Evolutionary conservation across 805 yeast genomes (phyloP).

Genomic region (Pichia manshurica): DNA sequence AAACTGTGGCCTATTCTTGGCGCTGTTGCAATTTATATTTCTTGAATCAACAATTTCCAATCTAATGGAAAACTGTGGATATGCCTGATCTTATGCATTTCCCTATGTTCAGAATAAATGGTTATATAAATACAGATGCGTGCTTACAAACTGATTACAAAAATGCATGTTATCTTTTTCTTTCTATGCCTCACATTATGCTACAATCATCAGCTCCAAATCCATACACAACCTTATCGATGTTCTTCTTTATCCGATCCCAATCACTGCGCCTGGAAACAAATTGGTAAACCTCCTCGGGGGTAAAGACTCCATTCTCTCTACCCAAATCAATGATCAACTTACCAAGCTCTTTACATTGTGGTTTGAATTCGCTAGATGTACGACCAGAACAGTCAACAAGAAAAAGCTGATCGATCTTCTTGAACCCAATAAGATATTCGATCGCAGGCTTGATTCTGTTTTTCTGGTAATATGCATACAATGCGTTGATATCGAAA

Average conservation of each 20-base stretch:
- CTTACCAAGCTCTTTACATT: constrained; percentile 78
- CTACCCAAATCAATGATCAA: constrained; percentile 77
- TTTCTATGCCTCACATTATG: constrained; percentile 34
- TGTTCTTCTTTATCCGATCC: constrained; percentile 67
- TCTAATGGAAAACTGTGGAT: too few species aligned
- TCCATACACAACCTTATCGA: constrained; percentile 94
- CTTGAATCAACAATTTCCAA: too few species aligned
- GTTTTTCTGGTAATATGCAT: constrained; percentile 60
- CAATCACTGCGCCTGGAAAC: constrained; percentile 87
- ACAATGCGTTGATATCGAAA: constrained; percentile 73
- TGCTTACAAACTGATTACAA: too few species aligned
- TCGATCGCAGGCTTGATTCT: constrained; percentile 67
- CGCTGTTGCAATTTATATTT: too few species aligned
- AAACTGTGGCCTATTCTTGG: too few species aligned
- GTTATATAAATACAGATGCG: too few species aligned
- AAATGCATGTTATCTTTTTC: not conserved
- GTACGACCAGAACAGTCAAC: constrained; percentile 39
- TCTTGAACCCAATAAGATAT: constrained; percentile 71
- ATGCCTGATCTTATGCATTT: too few species aligned
- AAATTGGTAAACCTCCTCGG: constrained; percentile 92
- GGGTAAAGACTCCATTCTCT: constrained; percentile 83
- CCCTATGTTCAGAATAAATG: too few species aligned
- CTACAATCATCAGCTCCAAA: constrained; percentile 73
- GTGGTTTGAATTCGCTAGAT: constrained; percentile 39
- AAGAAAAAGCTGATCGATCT: constrained; percentile 77